phyloP scores from a whole-genome alignment of 495 filamentous ascomycete genomes.

The Letharia columbiana region DNA sequence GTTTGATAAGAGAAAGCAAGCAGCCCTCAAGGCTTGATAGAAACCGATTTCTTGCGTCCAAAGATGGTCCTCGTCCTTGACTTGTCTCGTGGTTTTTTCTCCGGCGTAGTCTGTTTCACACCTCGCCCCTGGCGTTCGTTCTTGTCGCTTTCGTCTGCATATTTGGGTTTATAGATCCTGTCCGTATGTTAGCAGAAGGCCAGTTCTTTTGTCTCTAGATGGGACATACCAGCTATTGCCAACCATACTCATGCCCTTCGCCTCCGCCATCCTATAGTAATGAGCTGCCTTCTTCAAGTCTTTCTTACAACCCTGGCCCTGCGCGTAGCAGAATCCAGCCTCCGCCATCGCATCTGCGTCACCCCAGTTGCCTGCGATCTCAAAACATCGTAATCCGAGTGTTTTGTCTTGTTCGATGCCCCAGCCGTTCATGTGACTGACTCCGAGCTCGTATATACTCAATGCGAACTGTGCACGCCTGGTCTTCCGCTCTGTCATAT shows the following conservation, averaged over 20 bases:
- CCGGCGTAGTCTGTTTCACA: constrained; percentile 31
- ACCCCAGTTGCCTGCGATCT: constrained; percentile 95
- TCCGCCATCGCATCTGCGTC: constrained; percentile 89
- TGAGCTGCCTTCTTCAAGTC: constrained; percentile 89
- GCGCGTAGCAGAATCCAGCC: constrained; percentile 78
- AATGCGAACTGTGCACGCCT: constrained; percentile 87
- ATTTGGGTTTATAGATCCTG: constrained; percentile 94
- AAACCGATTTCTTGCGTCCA: constrained; percentile 49
- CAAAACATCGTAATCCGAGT: constrained; percentile 84
- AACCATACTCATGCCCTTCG: constrained; percentile 92
- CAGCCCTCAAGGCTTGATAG: constrained; percentile 14
- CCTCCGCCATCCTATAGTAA: constrained; percentile 83
- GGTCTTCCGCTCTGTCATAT: constrained; percentile 61
- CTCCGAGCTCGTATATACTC: constrained; percentile 89
- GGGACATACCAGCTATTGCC: constrained; percentile 89
- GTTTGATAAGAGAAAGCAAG: not conserved
- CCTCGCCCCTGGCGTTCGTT: constrained; percentile 34
- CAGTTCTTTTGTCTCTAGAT: not conserved
- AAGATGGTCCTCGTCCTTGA: constrained; percentile 59
- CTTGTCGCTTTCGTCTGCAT: constrained; percentile 52
- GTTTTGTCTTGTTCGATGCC: constrained; percentile 87
- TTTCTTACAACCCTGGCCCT: constrained; percentile 85
- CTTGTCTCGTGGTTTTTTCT: constrained; percentile 56
- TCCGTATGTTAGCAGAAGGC: constrained; percentile 2
- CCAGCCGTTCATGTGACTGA: constrained; percentile 98